Evolutionary conservation across 495 filamentous ascomycete genomes (phyloP).

Genomic region (Pyrenula massariospora): DNA sequence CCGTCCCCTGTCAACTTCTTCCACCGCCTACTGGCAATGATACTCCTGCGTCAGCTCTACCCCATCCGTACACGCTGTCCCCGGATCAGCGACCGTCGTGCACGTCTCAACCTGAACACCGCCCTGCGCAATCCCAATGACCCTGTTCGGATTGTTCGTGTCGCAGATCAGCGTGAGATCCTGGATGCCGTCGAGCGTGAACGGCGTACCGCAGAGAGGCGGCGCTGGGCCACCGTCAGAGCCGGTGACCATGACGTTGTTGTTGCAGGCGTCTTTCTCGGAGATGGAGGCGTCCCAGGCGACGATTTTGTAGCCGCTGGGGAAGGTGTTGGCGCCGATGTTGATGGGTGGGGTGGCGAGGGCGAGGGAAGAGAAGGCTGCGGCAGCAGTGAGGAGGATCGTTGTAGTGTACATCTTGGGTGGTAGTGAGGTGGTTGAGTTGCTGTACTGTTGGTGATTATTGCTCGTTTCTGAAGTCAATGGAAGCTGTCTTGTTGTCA

Average conservation of each 20-base stretch:
- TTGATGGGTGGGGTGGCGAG: not conserved
- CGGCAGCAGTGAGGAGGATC: not conserved
- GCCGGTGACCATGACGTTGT: not conserved
- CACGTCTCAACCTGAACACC: not conserved
- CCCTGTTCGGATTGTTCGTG: not conserved
- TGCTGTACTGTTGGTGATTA: no score
- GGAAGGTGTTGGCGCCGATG: not conserved
- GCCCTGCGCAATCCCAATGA: not conserved
- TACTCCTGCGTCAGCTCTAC: not conserved
- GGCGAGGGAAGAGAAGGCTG: not conserved
- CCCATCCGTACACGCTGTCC: not conserved
- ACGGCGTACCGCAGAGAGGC: not conserved
- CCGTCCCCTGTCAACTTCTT: not conserved
- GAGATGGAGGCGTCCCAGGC: not conserved
- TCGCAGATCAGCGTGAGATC: not conserved
- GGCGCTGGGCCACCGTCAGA: not conserved
- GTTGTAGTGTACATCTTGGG: conserved; percentile 1
- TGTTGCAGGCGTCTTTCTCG: not conserved
- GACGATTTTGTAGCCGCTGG: not conserved
- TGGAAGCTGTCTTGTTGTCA: no score
- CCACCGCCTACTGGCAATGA: not conserved
- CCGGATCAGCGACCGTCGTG: not conserved
- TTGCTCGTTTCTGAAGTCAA: no score
- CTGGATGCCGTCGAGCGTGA: not conserved
- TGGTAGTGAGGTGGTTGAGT: no score